Evolutionary conservation across 441 rosid genomes (phyloP), one percentile per base, ranked within the genome.

Genomic region (Corymbia citriodora): DNA sequence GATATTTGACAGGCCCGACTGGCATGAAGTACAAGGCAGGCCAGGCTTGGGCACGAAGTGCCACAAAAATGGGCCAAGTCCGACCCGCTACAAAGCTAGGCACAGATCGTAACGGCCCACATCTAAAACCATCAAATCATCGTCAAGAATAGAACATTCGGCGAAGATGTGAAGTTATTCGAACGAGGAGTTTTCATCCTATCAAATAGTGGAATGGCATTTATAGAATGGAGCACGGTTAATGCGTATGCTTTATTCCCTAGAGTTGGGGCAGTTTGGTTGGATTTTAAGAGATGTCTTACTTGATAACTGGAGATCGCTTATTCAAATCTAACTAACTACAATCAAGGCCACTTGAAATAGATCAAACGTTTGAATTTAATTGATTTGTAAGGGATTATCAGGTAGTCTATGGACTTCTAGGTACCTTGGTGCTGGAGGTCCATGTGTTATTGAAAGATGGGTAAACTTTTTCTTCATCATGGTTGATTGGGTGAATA

Each of bases 261-360:
- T 9, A 68, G 11, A 33, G 45, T 19, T 68, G 45, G 5, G 12
- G 45, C 9, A 15, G 55, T 54, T 65, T 65, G 36, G 33, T 15
- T n/a, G 36, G 36, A n/a, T 9, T 65, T 65, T 9, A 65, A 7
- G 19, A 29, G 45, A 68, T 68, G 0, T 68, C 45, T 6, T 18
- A 31, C 18, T 68, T 7, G 19, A 3, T 5, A 31, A 68, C 79
- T 31, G 2, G 12, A 68, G 23, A 59, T 68, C 13, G 0, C 23
- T 2, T 5, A 9, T 68, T 68, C 45, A 9, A 68, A 31, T 68
- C 1, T 7, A 17, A 68, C 45, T 5, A 4, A 31, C 7, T 68
- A 31, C 0, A 19, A 23, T 8, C 4, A 1, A 23, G 59, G 10
- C 10, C 23, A 55, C 8, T 1, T 18, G 23, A 40, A 8, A 55